Percentiles rank a stretch among this genome's conserved stretches.
Evolutionary conservation across 163 green algal species (phyloP).

Genomic region (Scenedesmus sp.): DNA sequence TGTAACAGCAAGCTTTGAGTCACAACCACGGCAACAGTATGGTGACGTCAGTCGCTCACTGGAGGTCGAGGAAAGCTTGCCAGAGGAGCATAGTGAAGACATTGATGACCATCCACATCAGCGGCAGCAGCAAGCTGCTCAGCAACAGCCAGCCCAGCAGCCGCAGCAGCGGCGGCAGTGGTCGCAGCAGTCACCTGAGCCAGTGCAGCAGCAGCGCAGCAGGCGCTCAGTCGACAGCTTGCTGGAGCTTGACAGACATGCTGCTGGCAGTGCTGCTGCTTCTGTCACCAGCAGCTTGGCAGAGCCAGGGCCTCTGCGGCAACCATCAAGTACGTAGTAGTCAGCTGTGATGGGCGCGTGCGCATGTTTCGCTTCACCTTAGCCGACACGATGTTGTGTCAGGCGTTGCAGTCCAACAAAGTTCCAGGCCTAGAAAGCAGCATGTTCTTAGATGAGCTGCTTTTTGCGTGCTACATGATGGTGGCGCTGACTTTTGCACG

Average conservation of each 20-base stretch:
- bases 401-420: neutral
- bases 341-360: neutral
- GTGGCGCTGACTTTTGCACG: neutral
- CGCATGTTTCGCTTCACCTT: neutral
- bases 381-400: neutral
- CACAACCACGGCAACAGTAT: constrained; percentile 9
- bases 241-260: neutral
- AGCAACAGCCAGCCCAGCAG: neutral
- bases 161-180: constrained; percentile 11
- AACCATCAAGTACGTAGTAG: neutral
- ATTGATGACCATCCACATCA: neutral
- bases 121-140: neutral
- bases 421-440: neutral
- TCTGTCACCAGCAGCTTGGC: neutral
- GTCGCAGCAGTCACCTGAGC: neutral
- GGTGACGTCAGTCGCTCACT: constrained; percentile 11
- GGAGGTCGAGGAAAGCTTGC: neutral
- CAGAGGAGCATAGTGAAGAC: neutral
- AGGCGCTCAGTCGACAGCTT: neutral
- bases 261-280: neutral
- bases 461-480: neutral
- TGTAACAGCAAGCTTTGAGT: neutral
- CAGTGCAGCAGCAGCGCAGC: neutral
- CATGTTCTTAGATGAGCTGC: neutral
- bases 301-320: neutral